phyloP scores from a whole-genome alignment of 1,139 yeast species.

The Saccharomycopsis hybrid region DNA sequence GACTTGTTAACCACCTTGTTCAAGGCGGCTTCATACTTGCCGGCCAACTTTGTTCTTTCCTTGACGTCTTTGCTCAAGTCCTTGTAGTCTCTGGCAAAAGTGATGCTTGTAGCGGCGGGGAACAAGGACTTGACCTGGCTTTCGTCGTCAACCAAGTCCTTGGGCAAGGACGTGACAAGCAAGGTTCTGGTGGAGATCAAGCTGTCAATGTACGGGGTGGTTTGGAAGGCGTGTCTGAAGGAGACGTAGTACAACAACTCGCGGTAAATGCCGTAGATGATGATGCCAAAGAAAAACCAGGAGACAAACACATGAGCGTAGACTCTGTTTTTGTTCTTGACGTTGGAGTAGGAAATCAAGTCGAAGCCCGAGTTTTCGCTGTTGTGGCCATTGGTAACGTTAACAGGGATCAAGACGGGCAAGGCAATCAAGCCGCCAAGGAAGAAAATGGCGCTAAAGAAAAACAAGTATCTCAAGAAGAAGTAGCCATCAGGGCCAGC shows the following conservation, averaged over 20 bases:
- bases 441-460: conserved; percentile 37
- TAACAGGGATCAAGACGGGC: conserved; percentile 57
- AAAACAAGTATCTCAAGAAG: conserved; percentile 50
- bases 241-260: conserved; percentile 78
- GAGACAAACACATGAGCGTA: conserved; percentile 83
- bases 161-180: conserved; percentile 75
- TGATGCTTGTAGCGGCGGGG: conserved; percentile 67
- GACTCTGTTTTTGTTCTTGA: conserved; percentile 49
- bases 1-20: conserved; percentile 53
- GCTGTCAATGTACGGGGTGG: conserved; percentile 74
- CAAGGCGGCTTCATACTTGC: conserved; percentile 65
- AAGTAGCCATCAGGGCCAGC: conserved; percentile 74
- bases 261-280: conserved; percentile 67
- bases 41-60: conserved; percentile 56
- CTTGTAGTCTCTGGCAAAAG: conserved; percentile 64
- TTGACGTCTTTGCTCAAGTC: conserved; percentile 51
- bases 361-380: conserved; percentile 56
- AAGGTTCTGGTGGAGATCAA: conserved; percentile 73
- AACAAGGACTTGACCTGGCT: conserved; percentile 53
- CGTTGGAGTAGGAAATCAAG: conserved; percentile 70
- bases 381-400: conserved; percentile 53
- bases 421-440: conserved; percentile 41
- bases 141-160: conserved; percentile 54
- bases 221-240: conserved; percentile 70
- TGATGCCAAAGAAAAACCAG: conserved; percentile 69